Evolutionary conservation across 495 filamentous ascomycete species (phyloP), one percentile per base, ranked within the genome.

Genomic region (Schizothecium vesticola): DNA sequence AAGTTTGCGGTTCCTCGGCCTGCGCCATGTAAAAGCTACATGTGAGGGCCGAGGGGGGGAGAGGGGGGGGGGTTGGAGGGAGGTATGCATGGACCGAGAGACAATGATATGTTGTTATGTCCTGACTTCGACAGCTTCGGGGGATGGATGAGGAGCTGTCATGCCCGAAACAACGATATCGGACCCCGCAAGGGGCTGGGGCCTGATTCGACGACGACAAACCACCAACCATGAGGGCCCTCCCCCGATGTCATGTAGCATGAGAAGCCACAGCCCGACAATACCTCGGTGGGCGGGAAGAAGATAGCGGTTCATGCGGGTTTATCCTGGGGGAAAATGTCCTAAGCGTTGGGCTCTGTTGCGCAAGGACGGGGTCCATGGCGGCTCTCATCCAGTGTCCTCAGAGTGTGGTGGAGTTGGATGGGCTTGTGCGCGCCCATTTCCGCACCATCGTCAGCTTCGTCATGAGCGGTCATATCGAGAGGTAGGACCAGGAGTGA

Each of bases 191-290:
- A 60, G 59, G 59, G 24, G 59, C 13, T 26, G 59, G 16, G n/a
- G 59, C 13, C 29, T 60, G 59, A 60, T 60, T 59, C 23, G 59
- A 29, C 59, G 22, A 60, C 59, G 23, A 29, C 59, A 26, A 1
- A 26, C 58, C 23, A 59, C 23, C 58, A 22, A 28, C 23, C 58
- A 60, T 5, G 58, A 22, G 28, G 28, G 28, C 8, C n/a, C n/a
- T n/a, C 26, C 6, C 55, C n/a, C 64, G 56, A 66, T 23, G 56
- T 31, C 26, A 28, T 28, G 26, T 28, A n/a, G n/a, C n/a, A n/a
- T n/a, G n/a, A n/a, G n/a, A n/a, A n/a, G n/a, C n/a, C n/a, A n/a
- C 31, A 36, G 31, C 22, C 62, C 69, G 28, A 62, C 28, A 61
- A 19, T 58, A 25, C 24, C 57, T 64, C 11, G 33, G 25, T 24